Percentiles rank a stretch among this genome's conserved stretches.
Evolutionary conservation across 208 protist species (phyloP).

Genomic region (Borovskyia barvae): DNA sequence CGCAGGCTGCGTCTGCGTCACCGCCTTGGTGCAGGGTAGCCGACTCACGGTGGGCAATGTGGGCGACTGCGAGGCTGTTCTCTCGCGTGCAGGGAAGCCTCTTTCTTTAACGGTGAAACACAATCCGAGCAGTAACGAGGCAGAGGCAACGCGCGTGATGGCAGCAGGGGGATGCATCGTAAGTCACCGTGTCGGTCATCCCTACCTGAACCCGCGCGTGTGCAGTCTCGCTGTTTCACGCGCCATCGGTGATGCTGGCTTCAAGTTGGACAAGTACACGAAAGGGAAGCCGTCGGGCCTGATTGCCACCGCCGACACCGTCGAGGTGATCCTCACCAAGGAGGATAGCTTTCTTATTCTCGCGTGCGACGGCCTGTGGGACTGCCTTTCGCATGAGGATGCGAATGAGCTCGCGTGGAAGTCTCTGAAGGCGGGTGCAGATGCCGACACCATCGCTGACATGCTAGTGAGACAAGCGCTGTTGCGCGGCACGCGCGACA

Average conservation of each 20-base stretch:
- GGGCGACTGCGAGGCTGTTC: conserved; percentile 81
- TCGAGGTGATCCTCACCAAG: conserved; percentile 35
- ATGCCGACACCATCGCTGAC: conserved; percentile 51
- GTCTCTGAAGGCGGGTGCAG: conserved; percentile 21
- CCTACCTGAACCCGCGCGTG: conserved; percentile 66
- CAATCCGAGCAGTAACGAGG: conserved; percentile 56
- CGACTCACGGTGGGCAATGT: conserved; percentile 79
- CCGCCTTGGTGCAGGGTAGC: conserved; percentile 55
- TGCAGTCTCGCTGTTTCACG: conserved; percentile 89
- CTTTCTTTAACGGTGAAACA: conserved; percentile 79
- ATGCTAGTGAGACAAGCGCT: conserved; percentile 67
- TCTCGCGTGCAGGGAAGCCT: conserved; percentile 57
- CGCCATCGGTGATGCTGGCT: conserved; percentile 92
- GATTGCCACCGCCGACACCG: conserved; percentile 67
- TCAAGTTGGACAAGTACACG: conserved; percentile 81
- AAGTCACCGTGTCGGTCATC: conserved; percentile 88
- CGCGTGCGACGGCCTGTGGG: conserved; percentile 92
- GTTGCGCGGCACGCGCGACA: conserved; percentile 67
- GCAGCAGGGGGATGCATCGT: conserved; percentile 81
- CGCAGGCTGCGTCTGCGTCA: conserved; percentile 67
- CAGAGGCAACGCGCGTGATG: conserved; percentile 79
- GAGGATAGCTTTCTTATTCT: conserved; percentile 87
- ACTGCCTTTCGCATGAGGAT: conserved; percentile 84
- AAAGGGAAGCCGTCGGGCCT: conserved; percentile 70
- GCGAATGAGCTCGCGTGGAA: conserved; percentile 67